phyloP scores from a whole-genome alignment of 129 eudicot genomes.

The Helichrysum umbraculigerum region DNA sequence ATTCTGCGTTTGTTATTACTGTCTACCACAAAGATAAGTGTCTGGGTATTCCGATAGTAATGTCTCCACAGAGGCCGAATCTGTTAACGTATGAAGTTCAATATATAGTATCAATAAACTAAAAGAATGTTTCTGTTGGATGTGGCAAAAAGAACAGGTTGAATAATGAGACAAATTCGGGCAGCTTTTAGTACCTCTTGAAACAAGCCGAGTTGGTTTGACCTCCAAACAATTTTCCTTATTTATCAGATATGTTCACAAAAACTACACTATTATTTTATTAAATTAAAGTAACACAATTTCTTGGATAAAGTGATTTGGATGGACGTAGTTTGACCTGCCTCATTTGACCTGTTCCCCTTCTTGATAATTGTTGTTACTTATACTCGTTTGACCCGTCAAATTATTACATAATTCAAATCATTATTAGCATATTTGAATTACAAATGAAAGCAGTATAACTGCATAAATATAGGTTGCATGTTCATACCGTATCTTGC shows the following conservation, averaged over 20 bases:
- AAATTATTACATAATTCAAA: neutral
- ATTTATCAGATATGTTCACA: neutral
- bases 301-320: neutral
- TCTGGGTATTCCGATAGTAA: conserved; percentile 45
- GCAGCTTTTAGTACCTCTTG: neutral
- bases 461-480: neutral
- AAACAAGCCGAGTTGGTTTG: neutral
- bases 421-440: neutral
- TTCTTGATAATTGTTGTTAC: neutral
- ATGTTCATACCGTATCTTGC: conserved; percentile 37
- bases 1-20: conserved; percentile 40
- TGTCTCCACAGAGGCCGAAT: conserved; percentile 52
- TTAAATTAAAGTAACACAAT: neutral
- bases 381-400: neutral
- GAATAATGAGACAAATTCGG: neutral
- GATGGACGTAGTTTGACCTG: neutral
- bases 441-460: neutral
- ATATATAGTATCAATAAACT: neutral
- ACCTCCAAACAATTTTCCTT: neutral
- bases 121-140: neutral
- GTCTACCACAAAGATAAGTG: conserved; percentile 49
- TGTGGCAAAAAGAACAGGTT: neutral
- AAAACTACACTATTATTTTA: neutral
- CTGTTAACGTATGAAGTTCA: conserved; percentile 17
- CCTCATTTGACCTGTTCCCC: neutral